phyloP scores from a whole-genome alignment of 2,329 filamentous ascomycete genomes.

The Allantophomopsis cytisporea region DNA sequence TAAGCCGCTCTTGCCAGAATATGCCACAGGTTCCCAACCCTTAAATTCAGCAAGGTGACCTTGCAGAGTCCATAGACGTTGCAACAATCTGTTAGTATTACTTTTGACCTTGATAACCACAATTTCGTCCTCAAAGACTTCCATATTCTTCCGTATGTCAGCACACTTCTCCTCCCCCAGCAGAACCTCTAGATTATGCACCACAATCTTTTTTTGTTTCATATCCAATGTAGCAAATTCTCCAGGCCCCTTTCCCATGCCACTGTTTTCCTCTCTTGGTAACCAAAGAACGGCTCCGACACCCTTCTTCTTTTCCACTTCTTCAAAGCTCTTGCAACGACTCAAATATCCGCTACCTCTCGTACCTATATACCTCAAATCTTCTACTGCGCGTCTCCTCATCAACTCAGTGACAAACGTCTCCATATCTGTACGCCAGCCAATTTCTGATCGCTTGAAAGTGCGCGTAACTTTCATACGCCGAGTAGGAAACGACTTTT shows the following conservation, averaged over 20 bases:
- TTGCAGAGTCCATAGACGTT: conserved; percentile 1
- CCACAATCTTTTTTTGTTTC: conserved; percentile 23
- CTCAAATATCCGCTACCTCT: conserved; percentile 25
- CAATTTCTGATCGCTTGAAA: conserved; percentile 7
- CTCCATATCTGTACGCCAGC: conserved; percentile 42
- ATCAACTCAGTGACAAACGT: conserved; percentile 34
- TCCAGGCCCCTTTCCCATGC: conserved; percentile 8
- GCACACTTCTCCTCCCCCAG: conserved; percentile 32
- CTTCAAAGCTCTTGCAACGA: conserved; percentile 11
- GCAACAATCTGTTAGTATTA: too few relatives aligned
- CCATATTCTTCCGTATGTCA: conserved; percentile 20
- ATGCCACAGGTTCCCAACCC: background rate
- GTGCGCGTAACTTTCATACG: background rate
- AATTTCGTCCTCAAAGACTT: too few relatives aligned
- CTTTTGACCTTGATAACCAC: too few relatives aligned
- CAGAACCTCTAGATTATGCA: conserved; percentile 37
- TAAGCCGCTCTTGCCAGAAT: too few relatives aligned
- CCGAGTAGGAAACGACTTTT: conserved; percentile 2
- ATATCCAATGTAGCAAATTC: conserved; percentile 32
- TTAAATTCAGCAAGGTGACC: background rate
- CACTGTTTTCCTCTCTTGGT: background rate
- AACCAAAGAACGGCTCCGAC: background rate
- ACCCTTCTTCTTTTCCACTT: too few relatives aligned
- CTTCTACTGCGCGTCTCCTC: conserved; percentile 29
- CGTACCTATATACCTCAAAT: conserved; percentile 26